Base-by-base conservation (phyloP, 148 eudicot genomes). In the Amaranthus palmeri region DNA sequence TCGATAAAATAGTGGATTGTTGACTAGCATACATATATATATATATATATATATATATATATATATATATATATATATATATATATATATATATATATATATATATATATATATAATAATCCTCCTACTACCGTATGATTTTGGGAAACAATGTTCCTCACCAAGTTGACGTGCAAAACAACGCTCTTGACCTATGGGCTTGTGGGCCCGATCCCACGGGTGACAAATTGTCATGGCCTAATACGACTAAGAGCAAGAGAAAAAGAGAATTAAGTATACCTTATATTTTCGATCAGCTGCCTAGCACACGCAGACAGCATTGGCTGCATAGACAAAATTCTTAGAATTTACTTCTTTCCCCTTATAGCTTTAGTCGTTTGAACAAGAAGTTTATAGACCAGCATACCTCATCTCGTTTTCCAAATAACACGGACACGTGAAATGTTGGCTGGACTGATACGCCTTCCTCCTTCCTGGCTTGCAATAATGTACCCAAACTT, bases 381-480 rank as follows among this genome's bases (percentile, higher is more conserved):
- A 41, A 61, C 17, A 64, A 55, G 49, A 79, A 71, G 59, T 40
- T 25, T 57, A 43, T 8, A 11, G 65, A 67, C 65, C 45, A 61
- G 13, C 74, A 82, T 73, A 92, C 97, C 88, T 91, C 97, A 64
- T 93, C 97, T 64, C 96, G 85, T 85, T 93, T 93, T 69, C 98
- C 98, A 73, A 90, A 86, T 70, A 91, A 62, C 9, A 89, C 95
- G 55, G 86, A 80, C 8, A 91, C 91, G 44, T 53, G 81, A 66
- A 74, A 93, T 45, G 96, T 89, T 74, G 96, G 90, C 25, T 81
- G 69, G 36, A 77, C 72, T 65, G 86, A 59, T 75, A 88, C 76
- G 42, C 91, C 91, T 84, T 85, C 90, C 78, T 93, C 98, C 78
- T 91, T 91, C 78, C 86, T 87, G 62, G 97, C 97, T 48, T 87